These are phyloP conservation scores for Gynochthodes officinalis DNA, from an alignment of 257 asterid species.

Conservation along the genomic window DNA sequence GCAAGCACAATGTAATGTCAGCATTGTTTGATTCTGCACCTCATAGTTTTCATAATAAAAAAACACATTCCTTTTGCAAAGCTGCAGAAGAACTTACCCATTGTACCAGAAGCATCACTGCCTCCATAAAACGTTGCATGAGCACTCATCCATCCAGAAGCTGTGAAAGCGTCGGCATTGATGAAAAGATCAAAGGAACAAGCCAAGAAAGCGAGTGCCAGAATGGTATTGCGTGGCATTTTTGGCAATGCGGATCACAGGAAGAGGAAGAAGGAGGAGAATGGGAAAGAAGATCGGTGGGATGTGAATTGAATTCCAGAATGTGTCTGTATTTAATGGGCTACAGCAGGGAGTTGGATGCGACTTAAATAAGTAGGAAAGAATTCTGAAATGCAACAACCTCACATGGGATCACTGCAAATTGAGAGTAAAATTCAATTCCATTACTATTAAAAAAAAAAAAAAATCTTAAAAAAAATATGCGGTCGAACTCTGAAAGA, in stretches of 20 bases:
- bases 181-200: slow-evolving; percentile 12
- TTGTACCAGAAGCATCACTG: slow-evolving; percentile 51
- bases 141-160: slow-evolving; percentile 44
- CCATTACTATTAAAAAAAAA: neutral
- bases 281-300: slow-evolving; percentile 12
- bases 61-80: neutral
- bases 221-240: slow-evolving; percentile 23
- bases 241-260: neutral
- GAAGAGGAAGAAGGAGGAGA: slow-evolving; percentile 1
- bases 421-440: slow-evolving; percentile 5
- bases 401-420: slow-evolving; percentile 41
- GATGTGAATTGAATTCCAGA: slow-evolving; percentile 9
- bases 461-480: neutral
- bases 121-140: slow-evolving; percentile 52
- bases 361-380: slow-evolving; percentile 19
- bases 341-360: slow-evolving; percentile 9
- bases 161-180: slow-evolving; percentile 33
- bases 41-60: no score
- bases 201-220: slow-evolving; percentile 17
- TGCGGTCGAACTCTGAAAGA: slow-evolving; percentile 15
- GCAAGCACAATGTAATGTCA: neutral
- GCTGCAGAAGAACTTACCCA: slow-evolving; percentile 29
- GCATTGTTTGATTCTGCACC: no score
- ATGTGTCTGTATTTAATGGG: slow-evolving; percentile 11
- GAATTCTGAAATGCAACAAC: slow-evolving; percentile 25